Conservation (phyloP, 2,329 filamentous ascomycete genomes). For the Diaporthe eres region DNA sequence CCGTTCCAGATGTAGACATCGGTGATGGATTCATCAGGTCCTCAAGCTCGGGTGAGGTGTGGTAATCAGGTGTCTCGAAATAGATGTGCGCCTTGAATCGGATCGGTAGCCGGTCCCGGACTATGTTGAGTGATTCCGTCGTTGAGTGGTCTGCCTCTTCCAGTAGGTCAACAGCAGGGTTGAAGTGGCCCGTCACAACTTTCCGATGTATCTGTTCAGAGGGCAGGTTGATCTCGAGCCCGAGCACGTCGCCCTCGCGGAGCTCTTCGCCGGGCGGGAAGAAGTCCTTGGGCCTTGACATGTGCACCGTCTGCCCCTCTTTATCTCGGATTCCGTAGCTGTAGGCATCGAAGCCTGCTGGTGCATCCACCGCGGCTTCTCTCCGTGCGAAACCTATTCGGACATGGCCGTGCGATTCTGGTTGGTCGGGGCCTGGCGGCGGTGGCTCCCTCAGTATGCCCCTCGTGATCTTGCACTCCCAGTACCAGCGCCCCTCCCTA, state of each 20-base stretch:
- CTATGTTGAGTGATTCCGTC: constrained; percentile 81
- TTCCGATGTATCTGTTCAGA: constrained; percentile 89
- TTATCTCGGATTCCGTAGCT: constrained; percentile 95
- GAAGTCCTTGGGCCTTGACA: constrained; percentile 93
- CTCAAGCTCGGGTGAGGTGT: constrained; percentile 88
- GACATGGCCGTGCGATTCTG: constrained; percentile 73
- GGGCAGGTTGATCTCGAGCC: constrained; percentile 91
- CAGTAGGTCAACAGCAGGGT: constrained; percentile 82
- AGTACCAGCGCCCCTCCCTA: constrained; percentile 91
- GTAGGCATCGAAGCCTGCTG: constrained; percentile 90
- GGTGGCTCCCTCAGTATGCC: constrained; percentile 70
- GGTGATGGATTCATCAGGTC: constrained; percentile 82
- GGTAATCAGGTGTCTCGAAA: constrained; percentile 94
- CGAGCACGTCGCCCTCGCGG: constrained; percentile 92
- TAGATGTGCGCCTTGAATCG: constrained; percentile 94
- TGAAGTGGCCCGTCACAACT: constrained; percentile 88
- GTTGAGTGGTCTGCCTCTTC: constrained; percentile 69
- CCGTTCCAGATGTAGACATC: constrained; percentile 56
- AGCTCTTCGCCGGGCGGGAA: constrained; percentile 85
- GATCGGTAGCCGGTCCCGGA: constrained; percentile 95
- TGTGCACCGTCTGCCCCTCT: constrained; percentile 90
- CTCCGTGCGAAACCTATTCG: constrained; percentile 89
- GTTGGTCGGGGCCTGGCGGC: constrained; percentile 58
- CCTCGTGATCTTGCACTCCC: constrained; percentile 90
- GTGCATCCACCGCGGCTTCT: constrained; percentile 85